Evolutionary conservation across 2,329 filamentous ascomycete genomes (phyloP).

Genomic region (Cordyceps fumosorosea): DNA sequence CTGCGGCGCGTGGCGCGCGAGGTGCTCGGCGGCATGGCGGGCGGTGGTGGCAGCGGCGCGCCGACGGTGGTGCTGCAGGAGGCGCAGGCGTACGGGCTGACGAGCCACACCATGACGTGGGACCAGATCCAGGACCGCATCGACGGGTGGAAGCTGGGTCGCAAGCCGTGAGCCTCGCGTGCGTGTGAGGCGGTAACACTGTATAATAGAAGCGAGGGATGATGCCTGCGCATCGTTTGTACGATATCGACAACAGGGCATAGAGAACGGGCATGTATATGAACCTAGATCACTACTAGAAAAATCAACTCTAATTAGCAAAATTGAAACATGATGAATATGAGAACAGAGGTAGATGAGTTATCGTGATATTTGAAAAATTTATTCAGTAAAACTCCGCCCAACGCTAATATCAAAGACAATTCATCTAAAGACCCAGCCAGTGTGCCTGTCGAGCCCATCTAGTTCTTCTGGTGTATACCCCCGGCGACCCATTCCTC

Average conservation of each 20-base stretch:
- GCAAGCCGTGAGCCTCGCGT: conserved; percentile 25
- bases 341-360: background rate
- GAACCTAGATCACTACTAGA: background rate
- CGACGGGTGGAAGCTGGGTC: conserved; percentile 74
- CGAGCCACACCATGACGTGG: conserved; percentile 67
- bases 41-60: conserved; percentile 76
- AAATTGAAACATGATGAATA: background rate
- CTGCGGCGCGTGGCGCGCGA: conserved; percentile 71
- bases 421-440: background rate
- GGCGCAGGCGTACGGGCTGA: conserved; percentile 66
- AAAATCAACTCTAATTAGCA: conserved; percentile 6
- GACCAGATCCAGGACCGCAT: conserved; percentile 86
- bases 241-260: background rate
- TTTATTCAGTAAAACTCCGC: background rate
- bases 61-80: conserved; percentile 95
- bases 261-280: background rate
- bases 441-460: background rate
- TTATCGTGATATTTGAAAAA: background rate
- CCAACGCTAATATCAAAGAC: background rate
- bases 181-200: conserved; percentile 7
- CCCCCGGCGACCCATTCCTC: background rate
- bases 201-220: background rate
- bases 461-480: background rate
- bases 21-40: conserved; percentile 75
- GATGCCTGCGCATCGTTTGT: background rate